Evolutionary conservation across 108 stramenopile species (phyloP).

Genomic region (Cyclotella atomus): DNA sequence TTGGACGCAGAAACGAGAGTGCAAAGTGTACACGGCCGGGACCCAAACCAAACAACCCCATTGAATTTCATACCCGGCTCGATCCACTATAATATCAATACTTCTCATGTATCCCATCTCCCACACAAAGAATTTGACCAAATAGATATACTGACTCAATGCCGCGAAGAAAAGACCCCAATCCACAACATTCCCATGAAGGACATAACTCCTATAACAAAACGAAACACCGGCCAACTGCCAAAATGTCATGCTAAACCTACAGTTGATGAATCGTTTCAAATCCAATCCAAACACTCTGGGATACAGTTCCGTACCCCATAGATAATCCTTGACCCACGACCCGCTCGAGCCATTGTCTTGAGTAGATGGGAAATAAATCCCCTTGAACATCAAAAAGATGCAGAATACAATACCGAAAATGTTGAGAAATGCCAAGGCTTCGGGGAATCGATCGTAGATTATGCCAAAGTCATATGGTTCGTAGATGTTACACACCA

Average conservation of each 20-base stretch:
- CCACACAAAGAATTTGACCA: slow-evolving; percentile 99
- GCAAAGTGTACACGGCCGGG: slow-evolving; percentile 93
- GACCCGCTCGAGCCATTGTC: slow-evolving; percentile 91
- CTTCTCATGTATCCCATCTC: slow-evolving; percentile 99
- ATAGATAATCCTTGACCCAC: slow-evolving; percentile 94
- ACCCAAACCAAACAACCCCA: slow-evolving; percentile 99
- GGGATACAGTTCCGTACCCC: slow-evolving; percentile 99
- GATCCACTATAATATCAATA: slow-evolving; percentile 93
- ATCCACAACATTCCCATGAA: slow-evolving; percentile 48
- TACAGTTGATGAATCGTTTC: slow-evolving; percentile 98
- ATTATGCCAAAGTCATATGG: slow-evolving; percentile 61
- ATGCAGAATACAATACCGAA: slow-evolving; percentile 92
- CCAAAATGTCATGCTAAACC: slow-evolving; percentile 99
- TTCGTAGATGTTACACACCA: slow-evolving; percentile 30
- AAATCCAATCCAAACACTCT: slow-evolving; percentile 93
- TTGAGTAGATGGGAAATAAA: slow-evolving; percentile 76
- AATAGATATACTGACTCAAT: slow-evolving; percentile 76
- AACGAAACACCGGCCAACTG: slow-evolving; percentile 76
- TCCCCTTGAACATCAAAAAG: slow-evolving; percentile 89
- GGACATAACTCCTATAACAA: slow-evolving; percentile 55
- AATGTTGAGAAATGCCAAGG: slow-evolving; percentile 87
- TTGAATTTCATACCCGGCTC: slow-evolving; percentile 94
- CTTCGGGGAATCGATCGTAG: slow-evolving; percentile 80
- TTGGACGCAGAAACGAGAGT: slow-evolving; percentile 83
- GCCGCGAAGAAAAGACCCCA: slow-evolving; percentile 56